Evolutionary conservation across 768 basidiomycete species (phyloP).

Genomic region (Boletus reticuloceps): DNA sequence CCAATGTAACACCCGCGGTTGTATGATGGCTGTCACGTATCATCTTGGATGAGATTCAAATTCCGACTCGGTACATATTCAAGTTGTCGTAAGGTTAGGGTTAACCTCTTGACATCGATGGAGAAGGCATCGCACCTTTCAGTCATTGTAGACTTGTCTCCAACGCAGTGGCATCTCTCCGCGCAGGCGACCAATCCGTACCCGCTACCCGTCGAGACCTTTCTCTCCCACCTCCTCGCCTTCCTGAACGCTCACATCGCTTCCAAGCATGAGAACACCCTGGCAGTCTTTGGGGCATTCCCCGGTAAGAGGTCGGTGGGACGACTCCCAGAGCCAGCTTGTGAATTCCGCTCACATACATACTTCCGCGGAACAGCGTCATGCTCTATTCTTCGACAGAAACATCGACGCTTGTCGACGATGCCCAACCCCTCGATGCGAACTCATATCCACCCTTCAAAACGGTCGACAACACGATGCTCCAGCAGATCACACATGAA

Average conservation of each 20-base stretch:
- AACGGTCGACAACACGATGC: constrained; percentile 65
- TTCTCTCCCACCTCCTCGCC: constrained; percentile 82
- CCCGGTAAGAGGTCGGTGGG: constrained; percentile 72
- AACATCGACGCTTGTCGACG: constrained; percentile 34
- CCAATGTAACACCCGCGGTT: too few relatives aligned
- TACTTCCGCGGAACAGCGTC: constrained; percentile 42
- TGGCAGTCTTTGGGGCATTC: constrained; percentile 89
- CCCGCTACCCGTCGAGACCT: constrained; percentile 63
- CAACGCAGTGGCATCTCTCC: constrained; percentile 81
- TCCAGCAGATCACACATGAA: constrained; percentile 58
- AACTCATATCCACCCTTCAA: constrained; percentile 87
- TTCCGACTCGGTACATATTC: too few relatives aligned
- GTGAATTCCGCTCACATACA: neutral
- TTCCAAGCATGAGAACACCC: constrained; percentile 83
- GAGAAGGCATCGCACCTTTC: constrained; percentile 66
- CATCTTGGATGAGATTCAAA: too few relatives aligned
- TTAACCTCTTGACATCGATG: constrained; percentile 19
- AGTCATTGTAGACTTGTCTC: constrained; percentile 82
- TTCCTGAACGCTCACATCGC: constrained; percentile 95
- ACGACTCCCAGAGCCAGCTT: neutral
- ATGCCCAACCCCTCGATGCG: constrained; percentile 50
- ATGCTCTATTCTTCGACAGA: constrained; percentile 76
- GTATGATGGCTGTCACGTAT: too few relatives aligned
- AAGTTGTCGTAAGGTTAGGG: too few relatives aligned
- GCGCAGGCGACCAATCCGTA: constrained; percentile 45